Conservation (phyloP, 768 basidiomycete species). For the Tulasnella sp. region DNA sequence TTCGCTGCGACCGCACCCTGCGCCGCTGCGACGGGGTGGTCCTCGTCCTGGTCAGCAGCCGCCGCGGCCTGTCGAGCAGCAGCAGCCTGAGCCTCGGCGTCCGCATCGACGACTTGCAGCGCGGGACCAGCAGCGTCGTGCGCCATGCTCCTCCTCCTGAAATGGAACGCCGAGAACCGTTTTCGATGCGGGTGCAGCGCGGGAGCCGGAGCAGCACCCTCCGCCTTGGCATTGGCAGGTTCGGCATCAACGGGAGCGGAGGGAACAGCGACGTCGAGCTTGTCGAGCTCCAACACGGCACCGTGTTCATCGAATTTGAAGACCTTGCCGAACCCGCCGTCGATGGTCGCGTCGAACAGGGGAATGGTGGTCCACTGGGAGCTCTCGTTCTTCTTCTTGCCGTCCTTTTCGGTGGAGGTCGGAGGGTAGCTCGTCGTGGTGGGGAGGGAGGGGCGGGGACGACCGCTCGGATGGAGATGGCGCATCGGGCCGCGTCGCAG, state of each 20-base stretch:
- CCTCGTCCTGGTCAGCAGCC: conserved; percentile 18
- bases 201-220: conserved; percentile 10
- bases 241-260: background rate
- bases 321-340: conserved; percentile 71
- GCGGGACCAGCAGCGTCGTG: conserved; percentile 54
- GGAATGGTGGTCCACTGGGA: conserved; percentile 19
- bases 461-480: conserved; percentile 65
- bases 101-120: conserved; percentile 64
- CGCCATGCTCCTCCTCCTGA: conserved; percentile 43
- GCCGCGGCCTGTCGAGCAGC: conserved; percentile 17
- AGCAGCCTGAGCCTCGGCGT: conserved; percentile 20
- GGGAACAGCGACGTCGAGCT: background rate
- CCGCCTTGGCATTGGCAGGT: conserved; percentile 18
- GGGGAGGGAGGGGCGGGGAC: conserved; percentile 35
- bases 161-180: conserved; percentile 57
- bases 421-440: conserved; percentile 39
- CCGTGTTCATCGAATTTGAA: conserved; percentile 61
- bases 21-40: conserved; percentile 16
- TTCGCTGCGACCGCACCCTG: conserved; percentile 19
- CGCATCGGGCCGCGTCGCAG: conserved; percentile 77
- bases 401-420: conserved; percentile 30
- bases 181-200: conserved; percentile 27
- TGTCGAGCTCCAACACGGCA: conserved; percentile 59
- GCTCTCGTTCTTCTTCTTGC: conserved; percentile 21
- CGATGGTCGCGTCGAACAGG: conserved; percentile 41